These are phyloP conservation scores for Geotrichum klebahnii DNA, from an alignment of 1,139 yeast species.

Conservation along the genomic window DNA sequence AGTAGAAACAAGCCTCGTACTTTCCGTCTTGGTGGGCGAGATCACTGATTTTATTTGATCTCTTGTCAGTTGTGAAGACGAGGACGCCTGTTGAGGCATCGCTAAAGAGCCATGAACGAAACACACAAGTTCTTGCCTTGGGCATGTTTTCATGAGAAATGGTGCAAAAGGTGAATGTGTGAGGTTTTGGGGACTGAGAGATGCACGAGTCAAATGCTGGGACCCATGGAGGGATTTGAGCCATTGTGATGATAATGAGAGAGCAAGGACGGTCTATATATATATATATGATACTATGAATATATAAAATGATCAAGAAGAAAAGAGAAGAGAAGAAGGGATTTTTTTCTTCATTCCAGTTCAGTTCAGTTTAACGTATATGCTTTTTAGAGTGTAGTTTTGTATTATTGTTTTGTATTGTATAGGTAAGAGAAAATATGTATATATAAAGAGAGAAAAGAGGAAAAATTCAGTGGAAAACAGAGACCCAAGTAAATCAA, in stretches of 20 bases:
- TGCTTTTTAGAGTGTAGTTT: too few species aligned
- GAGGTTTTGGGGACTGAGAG: slow-evolving; percentile 28
- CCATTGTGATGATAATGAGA: slow-evolving; percentile 22
- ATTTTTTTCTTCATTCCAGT: neutral
- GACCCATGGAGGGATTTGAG: slow-evolving; percentile 34
- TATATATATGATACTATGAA: neutral
- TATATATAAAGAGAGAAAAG: neutral
- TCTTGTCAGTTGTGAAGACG: slow-evolving; percentile 66
- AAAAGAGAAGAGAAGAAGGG: neutral
- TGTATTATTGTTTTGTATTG: too few species aligned
- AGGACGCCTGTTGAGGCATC: slow-evolving; percentile 64
- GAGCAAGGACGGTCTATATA: neutral
- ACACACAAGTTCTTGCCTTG: slow-evolving; percentile 63
- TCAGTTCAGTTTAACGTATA: too few species aligned
- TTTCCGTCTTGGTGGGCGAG: slow-evolving; percentile 46
- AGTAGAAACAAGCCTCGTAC: slow-evolving; percentile 76
- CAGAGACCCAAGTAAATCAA: neutral
- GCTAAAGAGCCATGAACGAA: slow-evolving; percentile 70
- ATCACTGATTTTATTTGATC: slow-evolving; percentile 62
- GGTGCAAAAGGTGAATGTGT: slow-evolving; percentile 63
- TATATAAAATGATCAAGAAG: neutral
- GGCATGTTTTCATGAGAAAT: slow-evolving; percentile 57
- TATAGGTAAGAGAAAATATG: neutral
- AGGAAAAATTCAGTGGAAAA: neutral
- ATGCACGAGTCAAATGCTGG: slow-evolving; percentile 30